These are phyloP conservation scores for Vachellia pachyceras DNA, from an alignment of 306 rosid species.

Conservation along the genomic window DNA sequence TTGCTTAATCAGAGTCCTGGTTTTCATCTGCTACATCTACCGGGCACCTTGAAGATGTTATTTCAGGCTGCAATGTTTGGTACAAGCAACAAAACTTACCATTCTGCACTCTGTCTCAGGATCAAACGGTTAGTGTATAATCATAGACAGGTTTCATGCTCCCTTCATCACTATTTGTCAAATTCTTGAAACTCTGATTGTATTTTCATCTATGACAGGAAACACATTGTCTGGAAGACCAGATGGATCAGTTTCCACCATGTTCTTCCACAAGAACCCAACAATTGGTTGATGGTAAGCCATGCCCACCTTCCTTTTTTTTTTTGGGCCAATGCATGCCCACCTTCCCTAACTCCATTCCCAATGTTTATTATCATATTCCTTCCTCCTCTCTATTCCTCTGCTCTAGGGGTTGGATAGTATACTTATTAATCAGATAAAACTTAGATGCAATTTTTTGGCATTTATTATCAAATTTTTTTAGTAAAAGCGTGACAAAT, in stretches of 20 bases:
- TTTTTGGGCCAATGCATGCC: background rate
- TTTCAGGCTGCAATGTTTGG: constrained; percentile 12
- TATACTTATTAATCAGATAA: background rate
- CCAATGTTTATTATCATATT: background rate
- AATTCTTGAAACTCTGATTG: background rate
- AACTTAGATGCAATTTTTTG: background rate
- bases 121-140: constrained; percentile 17
- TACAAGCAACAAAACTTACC: constrained; percentile 23
- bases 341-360: background rate
- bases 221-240: constrained; percentile 19
- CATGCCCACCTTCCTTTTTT: background rate
- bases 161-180: background rate
- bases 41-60: constrained; percentile 44
- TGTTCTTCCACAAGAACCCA: constrained; percentile 2
- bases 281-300: constrained; percentile 27
- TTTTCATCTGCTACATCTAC: constrained; percentile 30
- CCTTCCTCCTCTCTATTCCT: background rate
- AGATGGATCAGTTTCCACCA: constrained; percentile 19
- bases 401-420: background rate
- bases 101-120: constrained; percentile 18
- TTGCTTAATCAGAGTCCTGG: constrained; percentile 28
- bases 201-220: background rate
- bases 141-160: background rate
- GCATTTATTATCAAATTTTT: background rate
- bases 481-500: background rate